Base-by-base conservation (phyloP, 305 asterid genomes). In the Fraxinus latifolia region DNA sequence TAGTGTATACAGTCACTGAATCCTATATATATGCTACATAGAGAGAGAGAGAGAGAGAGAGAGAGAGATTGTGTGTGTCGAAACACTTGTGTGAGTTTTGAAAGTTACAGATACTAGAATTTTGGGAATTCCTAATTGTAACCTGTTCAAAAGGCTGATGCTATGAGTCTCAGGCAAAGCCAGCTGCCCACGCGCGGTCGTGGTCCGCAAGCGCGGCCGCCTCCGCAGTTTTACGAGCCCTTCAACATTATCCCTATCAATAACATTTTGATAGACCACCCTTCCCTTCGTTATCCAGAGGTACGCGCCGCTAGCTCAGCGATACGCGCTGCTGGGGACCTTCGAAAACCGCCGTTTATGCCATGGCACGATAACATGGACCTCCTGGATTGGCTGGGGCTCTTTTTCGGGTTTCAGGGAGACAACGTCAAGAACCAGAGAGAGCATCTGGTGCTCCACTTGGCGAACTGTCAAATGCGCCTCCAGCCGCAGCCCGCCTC, bases 391-490 rank as follows among this genome's bases (percentile, higher is more conserved):
- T 95, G 99, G 99, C 85, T 95, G 19, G 98, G 98, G 21, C 90
- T 89, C 72, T 95, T 92, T 90, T 95, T 95, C 79, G 99, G 99
- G 19, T 95, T 95, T 89, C 99, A 95, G 71, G 62, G 31, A 1
- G 98, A 94, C 90, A 95, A 84, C 92, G 97, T 94, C 36, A 89
- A 92, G 88, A 95, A 95, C 85, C 99, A 95, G 82, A 86, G 99
- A 84, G 99, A 95, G 77, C 92, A 95, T 77, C 80, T 95, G 86
- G 99, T 95, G 58, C 98, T 94, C 55, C 98, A 95, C 84, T 78
- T 95, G 31, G 93, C 99, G 12, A 95, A 95, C 88, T 83, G 91
- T 27, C 98, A 95, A 89, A 95, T 95, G 99, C 94, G 99, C 76
- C 95, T 93, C 12, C 92, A 86, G 5, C 94, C 94, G 73, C 96